These are phyloP conservation scores for Magnusiomyces paraingens DNA, from an alignment of 1,139 yeast genomes.

Conservation along the genomic window DNA sequence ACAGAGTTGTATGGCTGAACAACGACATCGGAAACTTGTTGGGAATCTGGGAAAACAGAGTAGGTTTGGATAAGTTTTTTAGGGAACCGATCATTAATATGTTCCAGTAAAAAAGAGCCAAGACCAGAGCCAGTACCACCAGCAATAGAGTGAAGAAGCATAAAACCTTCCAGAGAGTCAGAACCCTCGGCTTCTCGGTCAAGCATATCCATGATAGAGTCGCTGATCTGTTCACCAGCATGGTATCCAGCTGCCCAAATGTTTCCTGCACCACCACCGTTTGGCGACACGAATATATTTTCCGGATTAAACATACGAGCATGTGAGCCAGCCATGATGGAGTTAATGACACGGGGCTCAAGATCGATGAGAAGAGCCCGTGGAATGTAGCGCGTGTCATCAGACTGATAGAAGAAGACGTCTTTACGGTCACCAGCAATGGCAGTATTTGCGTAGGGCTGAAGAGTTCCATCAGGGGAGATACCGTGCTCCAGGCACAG, in stretches of 20 bases:
- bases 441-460: conserved; percentile 28
- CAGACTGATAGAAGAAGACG: conserved; percentile 75
- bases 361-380: conserved; percentile 78
- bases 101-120: conserved; percentile 76
- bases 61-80: conserved; percentile 81
- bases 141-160: conserved; percentile 90
- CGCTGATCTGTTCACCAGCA: conserved; percentile 64
- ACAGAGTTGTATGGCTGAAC: conserved; percentile 94
- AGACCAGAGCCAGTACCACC: conserved; percentile 98
- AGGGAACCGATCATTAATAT: conserved; percentile 71
- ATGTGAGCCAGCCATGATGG: conserved; percentile 46
- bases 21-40: conserved; percentile 85
- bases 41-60: conserved; percentile 71
- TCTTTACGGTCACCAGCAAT: conserved; percentile 66
- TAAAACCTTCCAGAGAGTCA: conserved; percentile 86
- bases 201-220: conserved; percentile 69
- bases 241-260: conserved; percentile 91
- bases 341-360: conserved; percentile 83
- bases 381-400: conserved; percentile 76
- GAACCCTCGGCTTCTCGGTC: conserved; percentile 90
- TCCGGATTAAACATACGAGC: conserved; percentile 78
- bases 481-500: conserved; percentile 86
- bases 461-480: conserved; percentile 57
- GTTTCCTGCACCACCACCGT: conserved; percentile 82
- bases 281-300: conserved; percentile 69